Evolutionary conservation across 768 basidiomycete species (phyloP).

Genomic region (Lactarius psammicola): DNA sequence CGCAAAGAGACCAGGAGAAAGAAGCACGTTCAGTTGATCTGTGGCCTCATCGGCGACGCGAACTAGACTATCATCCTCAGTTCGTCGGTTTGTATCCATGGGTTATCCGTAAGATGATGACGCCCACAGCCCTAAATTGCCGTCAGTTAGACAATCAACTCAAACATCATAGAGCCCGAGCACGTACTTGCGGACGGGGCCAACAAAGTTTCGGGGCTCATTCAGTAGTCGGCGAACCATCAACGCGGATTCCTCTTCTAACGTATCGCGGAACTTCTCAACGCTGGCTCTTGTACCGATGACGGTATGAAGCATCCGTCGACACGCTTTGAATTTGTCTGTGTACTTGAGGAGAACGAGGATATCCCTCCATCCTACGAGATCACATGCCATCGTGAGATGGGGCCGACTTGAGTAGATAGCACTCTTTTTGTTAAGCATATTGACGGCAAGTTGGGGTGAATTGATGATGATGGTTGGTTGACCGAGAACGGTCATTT

Average conservation of each 20-base stretch:
- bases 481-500: constrained; percentile 31
- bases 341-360: constrained; percentile 29
- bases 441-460: constrained; percentile 26
- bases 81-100: constrained; percentile 29
- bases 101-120: constrained; percentile 28
- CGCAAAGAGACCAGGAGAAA: constrained; percentile 22
- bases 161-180: too few species aligned
- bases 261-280: constrained; percentile 24
- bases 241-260: constrained; percentile 26
- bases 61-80: constrained; percentile 28
- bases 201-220: constrained; percentile 22
- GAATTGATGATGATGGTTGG: constrained; percentile 32
- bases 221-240: constrained; percentile 24
- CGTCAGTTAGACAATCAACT: neutral
- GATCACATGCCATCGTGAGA: constrained; percentile 29
- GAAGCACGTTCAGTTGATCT: constrained; percentile 22
- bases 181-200: constrained; percentile 29
- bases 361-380: constrained; percentile 27
- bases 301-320: constrained; percentile 26
- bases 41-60: constrained; percentile 31
- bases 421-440: constrained; percentile 33
- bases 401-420: constrained; percentile 32
- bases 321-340: constrained; percentile 29
- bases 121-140: constrained; percentile 25
- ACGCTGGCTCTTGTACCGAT: constrained; percentile 26